These are phyloP conservation scores for Bryopsis sp. DNA, from an alignment of 139 green algal species.

Conservation along the genomic window DNA sequence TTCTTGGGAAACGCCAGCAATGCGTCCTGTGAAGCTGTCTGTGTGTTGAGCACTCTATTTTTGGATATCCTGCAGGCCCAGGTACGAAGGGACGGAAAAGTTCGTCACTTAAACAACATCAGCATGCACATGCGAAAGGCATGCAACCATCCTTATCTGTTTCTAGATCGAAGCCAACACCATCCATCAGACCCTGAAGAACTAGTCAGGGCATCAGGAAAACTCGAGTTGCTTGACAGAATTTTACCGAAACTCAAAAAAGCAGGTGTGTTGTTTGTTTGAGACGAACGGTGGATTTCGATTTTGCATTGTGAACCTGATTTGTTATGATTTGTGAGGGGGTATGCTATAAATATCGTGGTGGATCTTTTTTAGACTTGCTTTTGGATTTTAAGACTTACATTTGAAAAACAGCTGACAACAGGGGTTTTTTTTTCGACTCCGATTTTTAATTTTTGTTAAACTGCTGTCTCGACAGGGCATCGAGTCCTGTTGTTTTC, in stretches of 20 bases:
- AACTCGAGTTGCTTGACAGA: slow-evolving; percentile 53
- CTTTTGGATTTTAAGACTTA: too few species aligned
- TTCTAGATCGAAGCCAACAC: slow-evolving; percentile 35
- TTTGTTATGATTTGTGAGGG: too few species aligned
- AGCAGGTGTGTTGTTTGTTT: slow-evolving; percentile 21
- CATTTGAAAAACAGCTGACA: too few species aligned
- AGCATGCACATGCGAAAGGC: slow-evolving; percentile 64
- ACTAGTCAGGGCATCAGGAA: slow-evolving; percentile 46
- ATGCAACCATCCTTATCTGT: slow-evolving; percentile 69
- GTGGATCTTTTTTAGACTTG: too few species aligned
- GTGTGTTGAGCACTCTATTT: too few species aligned
- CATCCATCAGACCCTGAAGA: slow-evolving; percentile 32
- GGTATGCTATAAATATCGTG: too few species aligned
- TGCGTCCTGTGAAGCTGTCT: too few species aligned
- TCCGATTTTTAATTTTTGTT: not conserved
- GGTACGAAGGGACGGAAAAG: slow-evolving; percentile 15
- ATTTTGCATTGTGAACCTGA: too few species aligned
- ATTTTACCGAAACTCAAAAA: slow-evolving; percentile 54
- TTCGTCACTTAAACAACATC: slow-evolving; percentile 41
- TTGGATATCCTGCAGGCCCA: slow-evolving; percentile 29
- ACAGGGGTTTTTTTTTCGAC: too few species aligned
- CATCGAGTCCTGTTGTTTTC: slow-evolving; percentile 59
- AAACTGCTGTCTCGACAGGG: slow-evolving; percentile 26
- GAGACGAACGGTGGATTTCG: too few species aligned
- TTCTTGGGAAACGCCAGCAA: too few species aligned